Conservation (phyloP, 2,329 filamentous ascomycete species). For the Amauroascus verrucosus region DNA sequence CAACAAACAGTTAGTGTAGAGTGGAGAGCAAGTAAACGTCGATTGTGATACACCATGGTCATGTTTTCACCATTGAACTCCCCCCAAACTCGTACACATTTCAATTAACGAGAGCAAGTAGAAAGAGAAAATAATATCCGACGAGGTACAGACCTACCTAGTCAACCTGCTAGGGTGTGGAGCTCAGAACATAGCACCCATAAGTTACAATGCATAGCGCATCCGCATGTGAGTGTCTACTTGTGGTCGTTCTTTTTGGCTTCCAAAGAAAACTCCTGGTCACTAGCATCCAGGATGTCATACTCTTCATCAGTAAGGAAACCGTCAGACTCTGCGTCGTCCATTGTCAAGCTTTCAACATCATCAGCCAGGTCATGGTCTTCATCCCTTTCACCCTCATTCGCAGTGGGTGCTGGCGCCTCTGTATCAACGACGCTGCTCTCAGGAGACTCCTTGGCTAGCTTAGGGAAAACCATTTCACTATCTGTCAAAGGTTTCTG, state of each 20-base stretch:
- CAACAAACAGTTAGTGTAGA: background rate
- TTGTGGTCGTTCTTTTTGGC: slow-evolving; percentile 15
- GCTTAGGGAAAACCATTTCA: slow-evolving; percentile 92
- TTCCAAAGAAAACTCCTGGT: slow-evolving; percentile 65
- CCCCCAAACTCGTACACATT: background rate
- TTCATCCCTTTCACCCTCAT: slow-evolving; percentile 39
- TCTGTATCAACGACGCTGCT: slow-evolving; percentile 56
- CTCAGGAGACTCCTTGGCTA: slow-evolving; percentile 84
- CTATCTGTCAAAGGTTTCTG: slow-evolving; percentile 40
- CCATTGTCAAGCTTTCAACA: slow-evolving; percentile 47
- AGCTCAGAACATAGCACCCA: background rate
- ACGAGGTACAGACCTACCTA: background rate
- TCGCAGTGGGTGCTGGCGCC: slow-evolving; percentile 25
- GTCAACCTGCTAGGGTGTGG: background rate
- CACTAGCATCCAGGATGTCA: slow-evolving; percentile 88
- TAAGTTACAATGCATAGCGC: background rate
- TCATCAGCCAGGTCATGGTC: slow-evolving; percentile 46
- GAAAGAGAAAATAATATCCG: background rate
- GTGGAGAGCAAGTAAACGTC: background rate
- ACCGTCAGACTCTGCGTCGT: slow-evolving; percentile 48
- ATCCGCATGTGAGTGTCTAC: background rate
- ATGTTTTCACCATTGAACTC: background rate
- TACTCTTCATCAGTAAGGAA: slow-evolving; percentile 98
- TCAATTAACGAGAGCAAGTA: background rate
- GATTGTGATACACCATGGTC: background rate